These are phyloP conservation scores for Coemansia sp. DNA, from an alignment of 192 early-diverging fungal genomes.

Conservation along the genomic window DNA sequence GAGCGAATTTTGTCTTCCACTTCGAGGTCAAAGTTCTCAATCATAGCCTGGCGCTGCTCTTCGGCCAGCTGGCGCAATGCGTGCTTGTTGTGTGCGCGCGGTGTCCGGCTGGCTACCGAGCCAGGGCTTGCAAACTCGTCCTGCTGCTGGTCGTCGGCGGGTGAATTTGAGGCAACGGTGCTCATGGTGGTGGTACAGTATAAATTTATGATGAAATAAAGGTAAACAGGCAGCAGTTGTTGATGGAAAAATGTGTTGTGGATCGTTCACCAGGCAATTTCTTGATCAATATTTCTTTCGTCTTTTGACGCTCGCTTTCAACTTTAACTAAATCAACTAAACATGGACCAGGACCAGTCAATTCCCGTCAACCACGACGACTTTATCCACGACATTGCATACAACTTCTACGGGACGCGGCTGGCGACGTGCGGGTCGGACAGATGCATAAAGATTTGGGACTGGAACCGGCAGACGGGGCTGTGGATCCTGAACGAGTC, in stretches of 20 bases:
- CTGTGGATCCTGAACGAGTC: conserved; percentile 77
- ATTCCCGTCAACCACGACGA: conserved; percentile 69
- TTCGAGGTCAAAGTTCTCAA: conserved; percentile 53
- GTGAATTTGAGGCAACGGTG: not conserved
- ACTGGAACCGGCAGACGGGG: conserved; percentile 64
- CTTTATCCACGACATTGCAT: conserved; percentile 88
- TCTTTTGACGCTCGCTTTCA: not conserved
- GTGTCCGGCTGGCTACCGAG: conserved; percentile 9
- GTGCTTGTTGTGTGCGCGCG: conserved; percentile 17
- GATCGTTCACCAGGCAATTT: no score
- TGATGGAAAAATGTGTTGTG: no score
- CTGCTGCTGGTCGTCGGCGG: not conserved
- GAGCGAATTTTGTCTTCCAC: conserved; percentile 48
- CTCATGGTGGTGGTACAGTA: conserved; percentile 6
- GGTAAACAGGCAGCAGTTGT: no score
- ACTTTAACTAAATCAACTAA: not conserved
- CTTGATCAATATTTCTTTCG: no score
- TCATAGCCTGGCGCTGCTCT: conserved; percentile 44
- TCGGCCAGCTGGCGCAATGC: conserved; percentile 23
- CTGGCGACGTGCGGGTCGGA: conserved; percentile 91
- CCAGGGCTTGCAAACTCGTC: conserved; percentile 18
- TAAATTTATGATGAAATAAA: no score
- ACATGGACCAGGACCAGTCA: conserved; percentile 47
- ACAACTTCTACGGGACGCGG: conserved; percentile 91
- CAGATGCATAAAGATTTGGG: conserved; percentile 93